phyloP scores from a whole-genome alignment of 768 basidiomycete genomes.

The Termitomyces sp. region DNA sequence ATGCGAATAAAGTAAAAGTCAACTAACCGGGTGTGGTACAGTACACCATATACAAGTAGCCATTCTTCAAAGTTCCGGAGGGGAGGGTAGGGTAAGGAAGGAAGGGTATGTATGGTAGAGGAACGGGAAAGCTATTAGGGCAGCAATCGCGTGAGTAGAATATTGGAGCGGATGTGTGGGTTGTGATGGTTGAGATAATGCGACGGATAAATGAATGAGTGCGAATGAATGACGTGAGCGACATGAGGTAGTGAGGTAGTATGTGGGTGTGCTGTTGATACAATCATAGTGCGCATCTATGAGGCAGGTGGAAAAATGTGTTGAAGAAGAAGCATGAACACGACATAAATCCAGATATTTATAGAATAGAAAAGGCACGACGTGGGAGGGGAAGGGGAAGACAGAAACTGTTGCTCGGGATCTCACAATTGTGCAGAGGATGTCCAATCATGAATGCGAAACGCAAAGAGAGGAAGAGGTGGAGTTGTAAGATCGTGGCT shows the following conservation, averaged over 20 bases:
- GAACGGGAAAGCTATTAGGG: neutral
- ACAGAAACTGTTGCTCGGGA: neutral
- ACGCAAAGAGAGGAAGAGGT: neutral
- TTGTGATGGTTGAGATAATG: neutral
- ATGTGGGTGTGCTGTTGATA: slow-evolving; percentile 12
- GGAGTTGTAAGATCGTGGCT: slow-evolving; percentile 1
- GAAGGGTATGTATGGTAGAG: neutral
- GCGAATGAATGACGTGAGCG: slow-evolving; percentile 6
- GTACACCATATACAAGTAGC: slow-evolving; percentile 6
- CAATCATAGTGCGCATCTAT: slow-evolving; percentile 20
- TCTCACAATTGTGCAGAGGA: slow-evolving; percentile 6
- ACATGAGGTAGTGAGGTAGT: neutral
- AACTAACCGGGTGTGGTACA: neutral
- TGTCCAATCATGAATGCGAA: slow-evolving; percentile 8
- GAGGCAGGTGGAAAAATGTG: neutral
- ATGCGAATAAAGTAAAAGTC: neutral
- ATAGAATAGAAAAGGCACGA: slow-evolving; percentile 1
- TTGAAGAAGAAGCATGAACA: neutral
- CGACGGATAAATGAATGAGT: neutral
- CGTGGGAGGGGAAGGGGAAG: neutral
- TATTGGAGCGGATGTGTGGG: neutral
- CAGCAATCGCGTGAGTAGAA: neutral
- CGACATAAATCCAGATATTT: slow-evolving; percentile 6
- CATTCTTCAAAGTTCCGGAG: slow-evolving; percentile 6
- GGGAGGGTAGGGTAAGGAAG: neutral